phyloP scores from a whole-genome alignment of 2,329 filamentous ascomycete species.

The Bisporella sp. region DNA sequence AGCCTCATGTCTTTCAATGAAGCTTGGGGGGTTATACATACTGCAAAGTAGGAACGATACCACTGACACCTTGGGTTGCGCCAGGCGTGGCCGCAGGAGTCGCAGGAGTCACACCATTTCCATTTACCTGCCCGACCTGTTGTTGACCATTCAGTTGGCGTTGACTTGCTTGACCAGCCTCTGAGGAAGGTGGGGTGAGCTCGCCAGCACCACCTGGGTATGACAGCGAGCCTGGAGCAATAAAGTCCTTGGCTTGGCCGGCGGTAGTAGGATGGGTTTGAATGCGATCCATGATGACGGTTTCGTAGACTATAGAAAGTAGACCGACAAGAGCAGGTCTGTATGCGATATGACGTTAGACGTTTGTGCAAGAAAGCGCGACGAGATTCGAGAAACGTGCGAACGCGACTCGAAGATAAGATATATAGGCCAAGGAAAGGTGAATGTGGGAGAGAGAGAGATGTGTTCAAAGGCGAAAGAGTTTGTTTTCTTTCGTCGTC shows the following conservation, averaged over 20 bases:
- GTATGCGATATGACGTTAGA: conserved; percentile 20
- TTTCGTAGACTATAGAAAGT: conserved; percentile 19
- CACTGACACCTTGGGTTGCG: conserved; percentile 73
- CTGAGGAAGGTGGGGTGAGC: conserved; percentile 71
- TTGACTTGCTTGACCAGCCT: conserved; percentile 51
- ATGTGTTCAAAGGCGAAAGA: conserved; percentile 1
- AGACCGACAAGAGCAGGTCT: conserved; percentile 19
- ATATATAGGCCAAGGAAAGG: neutral
- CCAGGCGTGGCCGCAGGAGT: conserved; percentile 90
- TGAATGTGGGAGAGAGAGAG: conserved; percentile 1
- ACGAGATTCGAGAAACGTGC: conserved; percentile 7
- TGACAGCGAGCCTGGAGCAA: conserved; percentile 83
- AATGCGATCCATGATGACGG: conserved; percentile 67
- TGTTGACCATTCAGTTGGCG: conserved; percentile 42
- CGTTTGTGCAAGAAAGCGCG: conserved; percentile 9
- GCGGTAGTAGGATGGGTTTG: conserved; percentile 89
- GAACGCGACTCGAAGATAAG: conserved; percentile 10
- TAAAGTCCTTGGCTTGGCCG: conserved; percentile 91
- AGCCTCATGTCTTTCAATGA: conserved; percentile 38
- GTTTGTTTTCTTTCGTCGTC: conserved; percentile 11
- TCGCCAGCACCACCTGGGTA: conserved; percentile 82
- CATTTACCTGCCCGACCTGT: conserved; percentile 52
- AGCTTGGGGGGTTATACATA: conserved; percentile 60
- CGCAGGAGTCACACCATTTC: conserved; percentile 75
- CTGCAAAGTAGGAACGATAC: conserved; percentile 90